These are phyloP conservation scores for Aureobasidium mangrovei DNA, from an alignment of 2,329 filamentous ascomycete species.

Conservation along the genomic window DNA sequence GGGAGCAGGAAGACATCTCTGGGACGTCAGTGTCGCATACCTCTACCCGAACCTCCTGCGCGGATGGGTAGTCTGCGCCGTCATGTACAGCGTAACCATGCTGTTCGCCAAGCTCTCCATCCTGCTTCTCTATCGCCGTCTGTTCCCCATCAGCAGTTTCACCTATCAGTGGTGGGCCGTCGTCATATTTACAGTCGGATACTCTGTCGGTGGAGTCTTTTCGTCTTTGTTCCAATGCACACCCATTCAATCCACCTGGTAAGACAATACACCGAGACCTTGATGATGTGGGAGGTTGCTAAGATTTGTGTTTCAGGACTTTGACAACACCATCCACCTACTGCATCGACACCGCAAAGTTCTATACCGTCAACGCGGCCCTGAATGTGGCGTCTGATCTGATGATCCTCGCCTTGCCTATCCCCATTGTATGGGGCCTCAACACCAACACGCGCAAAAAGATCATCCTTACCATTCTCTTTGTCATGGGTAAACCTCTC, in stretches of 20 bases:
- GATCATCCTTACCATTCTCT: constrained; percentile 41
- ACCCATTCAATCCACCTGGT: constrained; percentile 4
- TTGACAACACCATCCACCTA: background rate
- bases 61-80: background rate
- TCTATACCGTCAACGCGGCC: constrained; percentile 11
- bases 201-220: background rate
- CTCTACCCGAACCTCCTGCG: background rate
- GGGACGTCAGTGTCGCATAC: constrained; percentile 1
- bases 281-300: background rate
- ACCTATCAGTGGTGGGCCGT: constrained; percentile 1
- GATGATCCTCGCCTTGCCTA: constrained; percentile 49
- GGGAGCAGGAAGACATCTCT: constrained; percentile 9
- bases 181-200: constrained; percentile 8
- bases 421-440: constrained; percentile 45
- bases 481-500: constrained; percentile 35
- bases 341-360: constrained; percentile 4
- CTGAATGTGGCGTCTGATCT: constrained; percentile 32
- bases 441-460: constrained; percentile 46
- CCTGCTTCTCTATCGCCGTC: constrained; percentile 11
- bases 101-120: constrained; percentile 19
- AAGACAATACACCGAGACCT: background rate
- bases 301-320: background rate
- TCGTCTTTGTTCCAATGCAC: constrained; percentile 10
- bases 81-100: constrained; percentile 13
- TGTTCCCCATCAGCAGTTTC: constrained; percentile 11